phyloP scores from a whole-genome alignment of 257 asterid genomes.

The Phtheirospermum japonicum region DNA sequence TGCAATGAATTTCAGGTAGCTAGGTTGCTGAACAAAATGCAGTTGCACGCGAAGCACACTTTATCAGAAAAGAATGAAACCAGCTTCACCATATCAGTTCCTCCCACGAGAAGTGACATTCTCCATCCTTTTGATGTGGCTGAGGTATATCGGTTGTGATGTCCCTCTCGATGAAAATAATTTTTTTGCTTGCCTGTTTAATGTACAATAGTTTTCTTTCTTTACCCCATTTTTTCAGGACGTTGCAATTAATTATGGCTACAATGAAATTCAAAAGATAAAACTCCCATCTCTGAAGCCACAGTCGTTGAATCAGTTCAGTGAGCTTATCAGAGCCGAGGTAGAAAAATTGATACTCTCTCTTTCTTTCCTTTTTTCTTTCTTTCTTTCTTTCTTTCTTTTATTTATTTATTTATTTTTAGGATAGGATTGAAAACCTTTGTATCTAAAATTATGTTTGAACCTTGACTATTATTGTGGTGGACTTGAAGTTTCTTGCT shows the following conservation, averaged over 20 bases:
- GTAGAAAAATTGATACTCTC: constrained; percentile 32
- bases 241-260: constrained; percentile 91
- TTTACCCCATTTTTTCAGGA: constrained; percentile 44
- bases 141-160: constrained; percentile 71
- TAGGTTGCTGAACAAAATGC: too few relatives aligned
- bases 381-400: too few relatives aligned
- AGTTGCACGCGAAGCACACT: too few relatives aligned
- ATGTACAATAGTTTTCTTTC: not conserved
- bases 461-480: not conserved
- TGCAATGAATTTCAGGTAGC: too few relatives aligned
- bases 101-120: constrained; percentile 94
- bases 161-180: not conserved
- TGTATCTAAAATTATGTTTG: not conserved
- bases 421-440: not conserved
- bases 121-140: constrained; percentile 98
- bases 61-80: too few relatives aligned
- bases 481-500: too few relatives aligned
- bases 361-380: not conserved
- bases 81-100: constrained; percentile 61
- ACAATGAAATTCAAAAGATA: constrained; percentile 70
- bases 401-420: too few relatives aligned
- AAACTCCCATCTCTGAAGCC: constrained; percentile 77
- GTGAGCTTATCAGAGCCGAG: constrained; percentile 79
- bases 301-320: constrained; percentile 59
- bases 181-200: not conserved